phyloP scores from a whole-genome alignment of 129 eudicot species.

The Lactuca saligna region DNA sequence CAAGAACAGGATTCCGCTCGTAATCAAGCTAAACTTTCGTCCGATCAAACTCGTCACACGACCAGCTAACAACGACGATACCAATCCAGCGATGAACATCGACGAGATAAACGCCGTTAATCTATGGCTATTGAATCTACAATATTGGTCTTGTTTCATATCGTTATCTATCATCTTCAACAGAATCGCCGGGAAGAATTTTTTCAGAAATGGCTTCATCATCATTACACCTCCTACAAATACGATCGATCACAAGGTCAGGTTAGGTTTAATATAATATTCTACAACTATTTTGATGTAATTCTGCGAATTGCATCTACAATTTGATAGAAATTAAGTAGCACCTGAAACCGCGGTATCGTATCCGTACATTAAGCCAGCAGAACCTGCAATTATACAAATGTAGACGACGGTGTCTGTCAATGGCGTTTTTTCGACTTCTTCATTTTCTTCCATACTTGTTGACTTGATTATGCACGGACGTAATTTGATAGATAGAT shows the following conservation, averaged over 20 bases:
- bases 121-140: conserved; percentile 37
- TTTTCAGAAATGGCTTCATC: conserved; percentile 40
- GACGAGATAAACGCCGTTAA: conserved; percentile 45
- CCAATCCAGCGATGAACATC: conserved; percentile 44
- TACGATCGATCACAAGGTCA: background rate
- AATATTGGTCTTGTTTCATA: conserved; percentile 34
- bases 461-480: conserved; percentile 8
- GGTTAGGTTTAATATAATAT: background rate
- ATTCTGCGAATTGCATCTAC: background rate
- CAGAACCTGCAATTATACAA: conserved; percentile 39
- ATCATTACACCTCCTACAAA: conserved; percentile 50
- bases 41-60: conserved; percentile 36
- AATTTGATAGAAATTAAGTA: background rate
- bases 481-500: background rate
- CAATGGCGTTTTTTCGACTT: conserved; percentile 27
- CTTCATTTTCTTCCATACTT: conserved; percentile 28
- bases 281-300: background rate
- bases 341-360: conserved; percentile 41
- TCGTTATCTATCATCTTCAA: conserved; percentile 21
- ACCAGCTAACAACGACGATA: conserved; percentile 44
- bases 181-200: conserved; percentile 41
- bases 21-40: conserved; percentile 34
- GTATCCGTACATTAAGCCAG: conserved; percentile 47
- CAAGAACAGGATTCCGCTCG: conserved; percentile 38
- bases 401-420: conserved; percentile 34